These are phyloP conservation scores for Haematococcus lacustris DNA, from an alignment of 139 green algal species.

Conservation along the genomic window DNA sequence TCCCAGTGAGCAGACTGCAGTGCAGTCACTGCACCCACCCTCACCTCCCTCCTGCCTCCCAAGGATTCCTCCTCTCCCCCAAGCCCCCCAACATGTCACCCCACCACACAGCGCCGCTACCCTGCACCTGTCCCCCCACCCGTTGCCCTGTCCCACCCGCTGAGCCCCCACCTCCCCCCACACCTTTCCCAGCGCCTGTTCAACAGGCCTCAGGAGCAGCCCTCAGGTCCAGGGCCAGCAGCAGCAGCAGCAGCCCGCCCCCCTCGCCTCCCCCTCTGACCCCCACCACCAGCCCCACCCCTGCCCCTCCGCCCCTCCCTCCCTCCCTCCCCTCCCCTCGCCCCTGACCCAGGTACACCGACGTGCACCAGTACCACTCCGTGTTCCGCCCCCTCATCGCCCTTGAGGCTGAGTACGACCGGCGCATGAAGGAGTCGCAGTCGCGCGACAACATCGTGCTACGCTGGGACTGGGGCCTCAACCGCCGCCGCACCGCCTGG, in stretches of 20 bases:
- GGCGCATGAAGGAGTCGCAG: constrained; percentile 80
- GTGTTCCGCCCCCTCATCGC: constrained; percentile 68
- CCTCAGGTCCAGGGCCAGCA: not conserved
- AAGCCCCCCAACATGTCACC: no score
- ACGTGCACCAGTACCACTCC: constrained; percentile 17
- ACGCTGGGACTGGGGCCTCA: constrained; percentile 88
- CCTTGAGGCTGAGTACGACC: constrained; percentile 93
- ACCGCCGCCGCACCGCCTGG: constrained; percentile 80
- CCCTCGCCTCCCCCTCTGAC: not conserved
- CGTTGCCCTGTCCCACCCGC: no score
- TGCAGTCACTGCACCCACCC: no score
- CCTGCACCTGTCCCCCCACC: no score
- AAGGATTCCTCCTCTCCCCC: no score
- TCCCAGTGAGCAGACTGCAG: no score
- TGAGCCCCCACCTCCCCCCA: no score
- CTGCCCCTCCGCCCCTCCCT: not conserved
- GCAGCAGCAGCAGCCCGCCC: not conserved
- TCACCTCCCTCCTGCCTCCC: no score
- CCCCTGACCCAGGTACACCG: constrained; percentile 8
- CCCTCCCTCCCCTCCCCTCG: not conserved
- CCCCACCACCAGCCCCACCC: not conserved
- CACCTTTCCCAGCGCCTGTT: not conserved
- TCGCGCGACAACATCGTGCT: constrained; percentile 76
- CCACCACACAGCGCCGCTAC: no score
- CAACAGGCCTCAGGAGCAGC: not conserved